Percentiles rank a stretch among this genome's conserved stretches.
These are phyloP conservation scores for Ceriops tagal DNA, from an alignment of 345 rosid genomes.

Conservation along the genomic window DNA sequence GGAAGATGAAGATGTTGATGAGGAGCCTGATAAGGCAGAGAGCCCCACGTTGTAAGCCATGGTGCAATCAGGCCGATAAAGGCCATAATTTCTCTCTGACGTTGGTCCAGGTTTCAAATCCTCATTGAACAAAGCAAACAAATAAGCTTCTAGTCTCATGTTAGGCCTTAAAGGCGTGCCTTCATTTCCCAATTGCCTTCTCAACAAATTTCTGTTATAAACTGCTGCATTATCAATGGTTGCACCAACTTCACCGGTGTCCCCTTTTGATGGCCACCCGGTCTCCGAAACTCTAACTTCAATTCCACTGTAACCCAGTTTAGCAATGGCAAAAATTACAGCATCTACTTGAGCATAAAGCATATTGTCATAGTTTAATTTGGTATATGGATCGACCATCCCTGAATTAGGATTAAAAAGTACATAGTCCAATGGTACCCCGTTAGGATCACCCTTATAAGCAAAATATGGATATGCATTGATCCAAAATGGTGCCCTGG, in stretches of 20 bases:
- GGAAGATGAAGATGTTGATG: slow-evolving; percentile 49
- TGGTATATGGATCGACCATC: slow-evolving; percentile 76
- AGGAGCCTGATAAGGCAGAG: slow-evolving; percentile 46
- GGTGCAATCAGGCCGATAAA: slow-evolving; percentile 76
- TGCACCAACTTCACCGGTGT: slow-evolving; percentile 66
- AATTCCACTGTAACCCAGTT: slow-evolving; percentile 58
- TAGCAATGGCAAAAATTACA: slow-evolving; percentile 58
- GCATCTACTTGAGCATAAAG: slow-evolving; percentile 95
- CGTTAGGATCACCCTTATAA: slow-evolving; percentile 63
- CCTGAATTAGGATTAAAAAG: slow-evolving; percentile 82
- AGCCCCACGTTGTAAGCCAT: slow-evolving; percentile 89
- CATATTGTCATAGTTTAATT: slow-evolving; percentile 83
- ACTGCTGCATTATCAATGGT: slow-evolving; percentile 60
- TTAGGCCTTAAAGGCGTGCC: slow-evolving; percentile 84
- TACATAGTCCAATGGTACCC: slow-evolving; percentile 68
- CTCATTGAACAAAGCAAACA: slow-evolving; percentile 91
- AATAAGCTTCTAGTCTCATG: slow-evolving; percentile 60
- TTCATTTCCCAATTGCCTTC: slow-evolving; percentile 62
- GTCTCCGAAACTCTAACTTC: slow-evolving; percentile 88
- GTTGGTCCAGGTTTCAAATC: slow-evolving; percentile 91
- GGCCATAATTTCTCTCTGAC: slow-evolving; percentile 87
- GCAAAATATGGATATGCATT: slow-evolving; percentile 97
- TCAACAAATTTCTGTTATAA: slow-evolving; percentile 63
- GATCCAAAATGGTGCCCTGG: slow-evolving; percentile 79
- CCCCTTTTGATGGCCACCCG: slow-evolving; percentile 98